A percentile compares a stretch with the other conserved stretches of the same genome.
These are phyloP conservation scores for Alternaria tenuissima DNA, from an alignment of 2,329 filamentous ascomycete genomes.

Conservation along the genomic window DNA sequence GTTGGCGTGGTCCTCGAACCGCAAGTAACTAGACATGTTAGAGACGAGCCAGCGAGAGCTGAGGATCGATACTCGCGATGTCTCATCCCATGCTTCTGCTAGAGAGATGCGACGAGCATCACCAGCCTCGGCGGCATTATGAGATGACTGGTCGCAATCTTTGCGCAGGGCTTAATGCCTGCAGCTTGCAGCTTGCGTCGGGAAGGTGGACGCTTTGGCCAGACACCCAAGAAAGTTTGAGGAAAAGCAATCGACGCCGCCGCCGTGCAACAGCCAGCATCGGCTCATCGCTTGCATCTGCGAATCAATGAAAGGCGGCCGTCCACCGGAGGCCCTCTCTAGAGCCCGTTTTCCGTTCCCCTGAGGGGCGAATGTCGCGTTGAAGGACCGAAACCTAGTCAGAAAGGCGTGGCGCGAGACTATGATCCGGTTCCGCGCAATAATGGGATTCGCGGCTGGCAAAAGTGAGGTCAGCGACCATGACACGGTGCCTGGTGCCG, in stretches of 20 bases:
- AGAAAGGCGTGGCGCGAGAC: slow-evolving; percentile 13
- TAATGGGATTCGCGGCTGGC: slow-evolving; percentile 17
- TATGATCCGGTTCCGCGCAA: slow-evolving; percentile 29
- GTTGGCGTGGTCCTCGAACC: slow-evolving; percentile 12
- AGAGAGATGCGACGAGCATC: neutral
- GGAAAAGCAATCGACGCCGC: slow-evolving; percentile 29
- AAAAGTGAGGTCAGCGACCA: slow-evolving; percentile 10
- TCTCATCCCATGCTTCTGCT: neutral
- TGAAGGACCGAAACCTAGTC: slow-evolving; percentile 26
- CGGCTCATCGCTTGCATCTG: slow-evolving; percentile 32
- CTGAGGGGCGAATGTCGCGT: slow-evolving; percentile 34
- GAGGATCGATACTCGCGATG: neutral
- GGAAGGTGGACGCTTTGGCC: slow-evolving; percentile 40
- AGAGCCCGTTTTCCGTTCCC: slow-evolving; percentile 35
- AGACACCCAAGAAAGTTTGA: slow-evolving; percentile 29
- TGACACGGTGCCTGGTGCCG: slow-evolving; percentile 20
- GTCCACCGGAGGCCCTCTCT: slow-evolving; percentile 20
- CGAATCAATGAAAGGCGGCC: slow-evolving; percentile 37
- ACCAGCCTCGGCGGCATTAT: slow-evolving; percentile 16
- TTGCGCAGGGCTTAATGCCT: slow-evolving; percentile 34
- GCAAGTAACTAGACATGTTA: slow-evolving; percentile 14
- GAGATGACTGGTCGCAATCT: slow-evolving; percentile 26
- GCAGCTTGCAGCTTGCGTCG: slow-evolving; percentile 24
- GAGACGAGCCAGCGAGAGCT: slow-evolving; percentile 3
- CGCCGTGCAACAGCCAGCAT: slow-evolving; percentile 40